Conservation (phyloP, 2,329 filamentous ascomycete genomes). For the Fusarium annulatum region DNA sequence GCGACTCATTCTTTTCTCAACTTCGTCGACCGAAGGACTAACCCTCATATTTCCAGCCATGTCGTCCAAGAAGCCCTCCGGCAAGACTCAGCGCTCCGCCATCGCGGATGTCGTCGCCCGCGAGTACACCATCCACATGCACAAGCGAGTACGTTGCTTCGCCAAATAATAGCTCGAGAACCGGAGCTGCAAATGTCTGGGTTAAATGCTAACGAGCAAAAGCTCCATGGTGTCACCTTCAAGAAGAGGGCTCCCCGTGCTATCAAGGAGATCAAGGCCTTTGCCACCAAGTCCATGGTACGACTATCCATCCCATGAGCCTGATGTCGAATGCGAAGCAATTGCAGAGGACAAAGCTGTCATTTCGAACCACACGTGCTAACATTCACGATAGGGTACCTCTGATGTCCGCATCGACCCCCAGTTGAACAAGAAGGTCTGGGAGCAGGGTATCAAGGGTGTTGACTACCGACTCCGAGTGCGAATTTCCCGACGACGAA, state of each 20-base stretch:
- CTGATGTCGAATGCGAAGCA: conserved; percentile 21
- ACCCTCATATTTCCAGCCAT: conserved; percentile 51
- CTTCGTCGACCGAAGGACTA: conserved; percentile 42
- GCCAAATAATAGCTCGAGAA: conserved; percentile 21
- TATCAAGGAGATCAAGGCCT: conserved; percentile 99
- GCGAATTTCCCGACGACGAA: conserved; percentile 99
- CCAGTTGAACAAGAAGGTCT: conserved; percentile 99
- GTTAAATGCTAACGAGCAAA: conserved; percentile 37
- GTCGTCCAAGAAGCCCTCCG: conserved; percentile 56
- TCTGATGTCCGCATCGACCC: conserved; percentile 97
- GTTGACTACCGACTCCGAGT: conserved; percentile 97
- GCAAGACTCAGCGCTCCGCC: conserved; percentile 79
- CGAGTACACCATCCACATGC: conserved; percentile 99
- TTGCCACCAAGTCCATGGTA: conserved; percentile 97
- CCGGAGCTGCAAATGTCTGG: conserved; percentile 10
- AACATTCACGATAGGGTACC: conserved; percentile 76
- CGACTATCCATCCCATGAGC: conserved; percentile 51
- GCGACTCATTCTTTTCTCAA: conserved; percentile 29
- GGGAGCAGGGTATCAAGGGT: conserved; percentile 99
- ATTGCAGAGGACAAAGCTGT: conserved; percentile 15
- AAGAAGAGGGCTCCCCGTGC: conserved; percentile 99
- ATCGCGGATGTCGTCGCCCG: conserved; percentile 98
- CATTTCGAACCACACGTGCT: conserved; percentile 24
- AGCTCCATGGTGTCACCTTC: conserved; percentile 98
- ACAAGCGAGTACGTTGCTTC: conserved; percentile 77